Base-by-base conservation (phyloP, 192 early-diverging fungal species). In the Backusella macrospora region DNA sequence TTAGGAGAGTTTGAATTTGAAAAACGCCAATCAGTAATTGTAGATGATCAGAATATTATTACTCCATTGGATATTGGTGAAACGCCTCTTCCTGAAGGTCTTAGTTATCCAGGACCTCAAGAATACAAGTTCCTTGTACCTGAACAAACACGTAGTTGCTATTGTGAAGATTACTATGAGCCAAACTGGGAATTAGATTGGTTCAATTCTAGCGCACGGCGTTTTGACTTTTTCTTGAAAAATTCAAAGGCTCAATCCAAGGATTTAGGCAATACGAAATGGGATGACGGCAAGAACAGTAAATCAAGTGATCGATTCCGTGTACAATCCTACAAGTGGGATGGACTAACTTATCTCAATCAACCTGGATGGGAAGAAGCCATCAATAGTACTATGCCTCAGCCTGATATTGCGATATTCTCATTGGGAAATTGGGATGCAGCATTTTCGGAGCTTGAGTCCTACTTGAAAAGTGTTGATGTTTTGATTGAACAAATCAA, bases 341-440 rank as follows among this genome's bases (percentile, higher is more conserved):
- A 85, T 29, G 86, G 86, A 3, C 66, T 87, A 37, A 83, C 78
- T 2, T 66, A 68, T 38, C 55, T 83, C 37, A 84, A 81, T 67
- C 55, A 63, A 37, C 77, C 77, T 34, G 63, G 47, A 0, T 87
- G 84, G 84, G 69, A 74, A 15, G 46, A 39, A 3, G 55, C 65
- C 4, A 78, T 86, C 59, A 18, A 40, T 14, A 40, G 9, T 15
- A 72, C 14, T 45, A 46, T 55, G 5, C 26, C 34, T 6, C 73
- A 46, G 10, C 81, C 83, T 10, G 44, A 76, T 37, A 47, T 43
- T 29, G 23, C 81, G 0, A 76, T 87, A 1, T 48, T 87, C 29
- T 81, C 82, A 10, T 72, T 87, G 69, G 82, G 75, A 9, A 86
- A 86, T 59, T 87, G 86, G 86, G 86, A 87, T 45, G 65, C 81